Evolutionary conservation across 2,329 filamentous ascomycete genomes (phyloP).

Genomic region (Falciphora oryzae): DNA sequence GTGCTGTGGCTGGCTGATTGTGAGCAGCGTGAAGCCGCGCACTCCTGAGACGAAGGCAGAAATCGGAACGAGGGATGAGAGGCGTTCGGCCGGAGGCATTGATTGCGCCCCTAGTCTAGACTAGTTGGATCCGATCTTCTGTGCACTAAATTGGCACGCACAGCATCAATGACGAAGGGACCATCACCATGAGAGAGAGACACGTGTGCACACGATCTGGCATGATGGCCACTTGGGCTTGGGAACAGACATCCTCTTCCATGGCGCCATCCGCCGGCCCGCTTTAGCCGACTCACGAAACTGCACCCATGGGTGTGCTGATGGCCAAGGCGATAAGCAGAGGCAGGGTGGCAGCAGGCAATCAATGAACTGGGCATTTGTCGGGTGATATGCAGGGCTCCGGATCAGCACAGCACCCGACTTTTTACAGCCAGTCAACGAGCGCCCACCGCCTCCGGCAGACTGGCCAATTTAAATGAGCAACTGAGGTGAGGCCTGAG

Average conservation of each 20-base stretch:
- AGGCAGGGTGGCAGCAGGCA: background rate
- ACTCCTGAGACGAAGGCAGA: background rate
- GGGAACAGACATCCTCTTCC: background rate
- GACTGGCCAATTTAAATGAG: no score
- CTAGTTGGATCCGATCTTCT: background rate
- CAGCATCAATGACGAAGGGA: no score
- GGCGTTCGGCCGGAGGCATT: background rate
- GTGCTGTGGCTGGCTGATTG: background rate
- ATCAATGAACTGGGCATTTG: no score
- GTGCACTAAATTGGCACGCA: background rate
- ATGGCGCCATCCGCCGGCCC: background rate
- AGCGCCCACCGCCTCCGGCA: no score
- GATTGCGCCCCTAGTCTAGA: no score
- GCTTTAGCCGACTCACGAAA: background rate
- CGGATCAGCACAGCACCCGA: no score
- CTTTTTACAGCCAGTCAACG: no score
- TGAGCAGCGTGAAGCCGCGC: no score
- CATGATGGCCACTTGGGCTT: background rate
- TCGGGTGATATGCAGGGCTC: no score
- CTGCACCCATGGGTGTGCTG: background rate
- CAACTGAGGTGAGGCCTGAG: no score
- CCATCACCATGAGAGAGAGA: background rate
- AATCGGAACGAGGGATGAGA: background rate
- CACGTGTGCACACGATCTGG: background rate
- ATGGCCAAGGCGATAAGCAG: background rate